Evolutionary conservation across 768 basidiomycete species (phyloP).

Genomic region (Amanita rubescens): DNA sequence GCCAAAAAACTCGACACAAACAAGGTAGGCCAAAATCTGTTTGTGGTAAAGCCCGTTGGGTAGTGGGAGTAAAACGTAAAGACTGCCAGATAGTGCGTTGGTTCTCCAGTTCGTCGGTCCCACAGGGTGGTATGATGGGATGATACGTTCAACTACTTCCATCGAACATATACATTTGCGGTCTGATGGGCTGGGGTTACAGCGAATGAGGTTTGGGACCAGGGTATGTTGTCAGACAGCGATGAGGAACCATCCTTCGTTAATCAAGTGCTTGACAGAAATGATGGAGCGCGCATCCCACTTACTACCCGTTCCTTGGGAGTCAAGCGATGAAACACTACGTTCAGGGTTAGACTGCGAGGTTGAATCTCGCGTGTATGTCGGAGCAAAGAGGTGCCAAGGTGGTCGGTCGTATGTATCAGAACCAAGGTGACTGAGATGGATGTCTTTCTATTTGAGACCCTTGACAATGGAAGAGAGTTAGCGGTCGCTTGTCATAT

Average conservation of each 20-base stretch:
- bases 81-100: too few species aligned
- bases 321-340: background rate
- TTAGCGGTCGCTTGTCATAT: too few species aligned
- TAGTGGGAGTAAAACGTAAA: too few species aligned
- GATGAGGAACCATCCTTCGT: background rate
- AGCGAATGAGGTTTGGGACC: too few species aligned
- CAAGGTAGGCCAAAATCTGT: background rate
- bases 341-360: background rate
- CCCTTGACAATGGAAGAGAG: background rate
- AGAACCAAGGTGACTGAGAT: background rate
- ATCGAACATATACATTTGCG: too few species aligned
- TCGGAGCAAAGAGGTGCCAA: background rate
- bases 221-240: background rate
- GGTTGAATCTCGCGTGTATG: background rate
- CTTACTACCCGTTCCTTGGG: too few species aligned
- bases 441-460: background rate
- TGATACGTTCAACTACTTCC: too few species aligned
- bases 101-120: too few species aligned
- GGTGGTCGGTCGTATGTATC: background rate
- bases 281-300: background rate
- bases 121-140: too few species aligned
- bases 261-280: background rate
- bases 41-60: too few species aligned
- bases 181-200: too few species aligned
- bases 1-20: background rate